Conservation (phyloP, 805 yeast species). For the baker's yeast (Saccharomyces cerevisiae) region DNA sequence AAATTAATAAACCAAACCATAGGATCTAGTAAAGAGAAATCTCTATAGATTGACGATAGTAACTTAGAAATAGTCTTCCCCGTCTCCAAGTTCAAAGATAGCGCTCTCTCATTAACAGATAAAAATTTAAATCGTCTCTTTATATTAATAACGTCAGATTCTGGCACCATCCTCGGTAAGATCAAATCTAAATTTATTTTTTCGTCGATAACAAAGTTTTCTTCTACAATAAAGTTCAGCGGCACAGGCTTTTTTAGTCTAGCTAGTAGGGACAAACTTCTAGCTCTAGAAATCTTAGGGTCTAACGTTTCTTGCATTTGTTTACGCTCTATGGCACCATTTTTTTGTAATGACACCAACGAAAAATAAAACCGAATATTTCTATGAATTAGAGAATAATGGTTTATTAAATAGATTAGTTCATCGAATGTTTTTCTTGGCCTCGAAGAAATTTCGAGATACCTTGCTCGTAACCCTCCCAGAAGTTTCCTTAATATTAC, state of each 20-base stretch:
- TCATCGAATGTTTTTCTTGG: constrained; percentile 19
- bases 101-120: constrained; percentile 30
- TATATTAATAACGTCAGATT: constrained; percentile 15
- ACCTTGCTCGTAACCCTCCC: constrained; percentile 29
- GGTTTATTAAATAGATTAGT: constrained; percentile 19
- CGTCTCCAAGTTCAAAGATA: constrained; percentile 24
- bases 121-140: constrained; percentile 24
- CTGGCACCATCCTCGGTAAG: constrained; percentile 32
- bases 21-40: constrained; percentile 24
- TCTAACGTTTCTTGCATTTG: constrained; percentile 11
- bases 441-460: constrained; percentile 24
- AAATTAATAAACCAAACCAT: constrained; percentile 32
- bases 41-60: constrained; percentile 21
- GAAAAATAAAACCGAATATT: constrained; percentile 28
- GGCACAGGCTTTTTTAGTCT: constrained; percentile 6
- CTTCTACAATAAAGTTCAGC: constrained; percentile 12
- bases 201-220: constrained; percentile 5
- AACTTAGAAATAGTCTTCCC: constrained; percentile 27
- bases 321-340: constrained; percentile 10
- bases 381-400: constrained; percentile 29
- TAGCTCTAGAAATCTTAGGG: constrained; percentile 8
- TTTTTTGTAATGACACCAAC: constrained; percentile 14
- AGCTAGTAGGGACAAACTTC: constrained; percentile 9
- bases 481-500: constrained; percentile 30
- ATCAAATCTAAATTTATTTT: constrained; percentile 12